Evolutionary conservation across 1,284 basidiomycete species (phyloP).

Genomic region (Fomitopsis schrenkii): DNA sequence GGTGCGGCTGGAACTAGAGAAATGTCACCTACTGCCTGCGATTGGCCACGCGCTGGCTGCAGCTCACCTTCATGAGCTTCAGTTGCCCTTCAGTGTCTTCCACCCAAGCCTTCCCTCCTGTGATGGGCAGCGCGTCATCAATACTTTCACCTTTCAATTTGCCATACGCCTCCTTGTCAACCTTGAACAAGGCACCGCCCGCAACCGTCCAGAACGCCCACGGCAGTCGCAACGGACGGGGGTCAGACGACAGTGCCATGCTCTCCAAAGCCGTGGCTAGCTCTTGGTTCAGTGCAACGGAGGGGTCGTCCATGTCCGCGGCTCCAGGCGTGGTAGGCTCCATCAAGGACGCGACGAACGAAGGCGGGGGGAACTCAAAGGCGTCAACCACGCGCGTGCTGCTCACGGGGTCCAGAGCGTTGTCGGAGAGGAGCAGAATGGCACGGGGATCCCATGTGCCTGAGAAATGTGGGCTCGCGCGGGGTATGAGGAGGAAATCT

Average conservation of each 20-base stretch:
- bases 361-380: constrained; percentile 54
- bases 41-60: neutral
- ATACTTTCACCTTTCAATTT: constrained; percentile 17
- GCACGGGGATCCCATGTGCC: constrained; percentile 69
- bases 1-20: constrained; percentile 56
- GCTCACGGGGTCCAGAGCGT: constrained; percentile 19
- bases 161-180: constrained; percentile 45
- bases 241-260: constrained; percentile 37
- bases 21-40: neutral
- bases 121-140: constrained; percentile 31
- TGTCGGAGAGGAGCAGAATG: constrained; percentile 51
- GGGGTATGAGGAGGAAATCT: constrained; percentile 78
- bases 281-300: constrained; percentile 31
- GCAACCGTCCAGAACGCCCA: constrained; percentile 36
- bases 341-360: constrained; percentile 28
- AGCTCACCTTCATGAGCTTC: constrained; percentile 46
- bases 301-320: constrained; percentile 11
- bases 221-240: constrained; percentile 36
- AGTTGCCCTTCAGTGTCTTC: constrained; percentile 42
- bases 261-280: constrained; percentile 40
- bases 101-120: constrained; percentile 50
- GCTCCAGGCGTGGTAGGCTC: neutral
- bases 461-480: constrained; percentile 67
- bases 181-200: constrained; percentile 37
- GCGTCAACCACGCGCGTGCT: constrained; percentile 42